phyloP scores from a whole-genome alignment of 1,284 basidiomycete genomes.

The Boletus coffeatus region DNA sequence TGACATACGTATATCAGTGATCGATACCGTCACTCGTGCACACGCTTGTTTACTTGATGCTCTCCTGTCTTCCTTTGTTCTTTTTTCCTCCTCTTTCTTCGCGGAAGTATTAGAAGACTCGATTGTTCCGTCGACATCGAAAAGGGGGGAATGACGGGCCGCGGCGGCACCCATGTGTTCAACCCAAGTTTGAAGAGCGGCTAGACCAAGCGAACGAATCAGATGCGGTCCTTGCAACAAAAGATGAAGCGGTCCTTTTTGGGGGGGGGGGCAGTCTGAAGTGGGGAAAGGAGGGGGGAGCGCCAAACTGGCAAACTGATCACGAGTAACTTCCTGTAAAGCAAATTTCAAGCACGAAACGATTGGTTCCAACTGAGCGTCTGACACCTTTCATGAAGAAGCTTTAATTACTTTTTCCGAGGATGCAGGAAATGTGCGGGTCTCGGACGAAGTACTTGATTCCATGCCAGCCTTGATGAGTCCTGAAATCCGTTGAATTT shows the following conservation, averaged over 20 bases:
- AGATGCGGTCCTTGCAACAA: not conserved
- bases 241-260: not conserved
- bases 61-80: not conserved
- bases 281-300: not conserved
- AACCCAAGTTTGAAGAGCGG: not conserved
- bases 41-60: not conserved
- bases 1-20: constrained; percentile 16
- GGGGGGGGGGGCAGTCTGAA: not conserved
- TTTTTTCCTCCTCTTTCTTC: not conserved
- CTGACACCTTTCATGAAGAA: not conserved
- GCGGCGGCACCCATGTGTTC: not conserved
- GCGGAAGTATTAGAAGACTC: constrained; percentile 11
- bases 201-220: not conserved
- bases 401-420: not conserved
- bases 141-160: not conserved
- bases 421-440: not conserved
- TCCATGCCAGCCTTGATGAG: not conserved
- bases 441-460: not conserved
- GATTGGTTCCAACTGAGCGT: not conserved
- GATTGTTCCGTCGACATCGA: not conserved
- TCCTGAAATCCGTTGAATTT: not conserved
- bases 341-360: not conserved
- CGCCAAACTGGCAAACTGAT: not conserved
- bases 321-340: not conserved
- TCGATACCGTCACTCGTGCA: constrained; percentile 1